Evolutionary conservation across 495 filamentous ascomycete genomes (phyloP), one percentile per base, ranked within the genome.

Genomic region (Hypoxylon lienhwacheense): DNA sequence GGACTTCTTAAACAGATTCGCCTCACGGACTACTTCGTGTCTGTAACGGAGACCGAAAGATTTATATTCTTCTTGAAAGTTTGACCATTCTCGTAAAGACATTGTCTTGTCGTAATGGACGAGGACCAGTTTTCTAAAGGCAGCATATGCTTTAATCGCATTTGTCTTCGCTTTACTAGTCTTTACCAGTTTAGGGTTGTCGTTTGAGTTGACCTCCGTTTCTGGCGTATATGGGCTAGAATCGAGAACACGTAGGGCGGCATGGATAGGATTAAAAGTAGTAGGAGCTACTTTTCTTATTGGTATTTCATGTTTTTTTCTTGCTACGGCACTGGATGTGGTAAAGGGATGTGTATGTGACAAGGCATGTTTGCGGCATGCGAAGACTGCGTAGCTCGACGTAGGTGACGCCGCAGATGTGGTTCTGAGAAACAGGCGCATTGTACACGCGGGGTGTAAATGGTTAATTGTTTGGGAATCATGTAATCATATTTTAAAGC

Each of bases 1-100:
- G 2, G 63, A 56, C 6, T 37, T 58, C 29, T 53, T 65, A 64
- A 77, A 80, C 12, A 71, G 49, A 35, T 47, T 59, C 16, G 44
- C 47, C 57, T 74, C 67, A 12, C 54, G 56, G n/a, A 71, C 57
- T 5, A 74, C 50, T 31, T 70, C 59, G 2, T 53, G 5, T 19
- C 53, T 60, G 25, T 56, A 63, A 17, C 36, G 45, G 41, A 75
- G 3, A 3, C 69, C 70, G 19, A 73, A 71, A 12, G 57, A 55
- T 11, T 46, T 53, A 44, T 67, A 75, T 7, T 66, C 66, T n/a
- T n/a, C n/a, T n/a, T n/a, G n/a, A n/a, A n/a, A n/a, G n/a, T n/a
- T n/a, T n/a, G n/a, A n/a, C n/a, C n/a, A n/a, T n/a, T n/a, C n/a
- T n/a, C n/a, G n/a, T n/a, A n/a, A n/a, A n/a, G n/a, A n/a, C n/a